Evolutionary conservation across 2,329 filamentous ascomycete species (phyloP).

Genomic region (Colletotrichum limetticola): DNA sequence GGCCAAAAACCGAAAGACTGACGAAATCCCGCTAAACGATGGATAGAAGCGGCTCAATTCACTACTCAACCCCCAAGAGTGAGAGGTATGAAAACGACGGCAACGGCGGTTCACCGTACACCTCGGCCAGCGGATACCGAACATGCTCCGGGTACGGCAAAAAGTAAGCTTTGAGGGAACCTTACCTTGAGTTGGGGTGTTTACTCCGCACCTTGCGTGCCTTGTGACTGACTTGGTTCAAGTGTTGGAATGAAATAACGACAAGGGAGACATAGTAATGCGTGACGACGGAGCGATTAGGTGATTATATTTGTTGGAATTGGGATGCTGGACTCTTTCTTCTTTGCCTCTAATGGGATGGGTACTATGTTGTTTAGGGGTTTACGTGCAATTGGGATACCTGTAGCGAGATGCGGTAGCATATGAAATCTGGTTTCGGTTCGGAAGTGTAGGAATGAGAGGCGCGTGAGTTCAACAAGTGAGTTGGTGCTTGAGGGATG

Average conservation of each 20-base stretch:
- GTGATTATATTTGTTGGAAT: neutral
- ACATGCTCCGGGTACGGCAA: conserved; percentile 32
- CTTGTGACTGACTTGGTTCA: neutral
- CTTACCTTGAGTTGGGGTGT: neutral
- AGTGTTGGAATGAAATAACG: conserved; percentile 14
- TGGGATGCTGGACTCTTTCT: neutral
- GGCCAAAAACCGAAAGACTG: too few relatives aligned
- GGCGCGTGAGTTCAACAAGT: too few relatives aligned
- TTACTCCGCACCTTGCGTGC: neutral
- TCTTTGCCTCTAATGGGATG: neutral
- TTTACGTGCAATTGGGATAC: neutral
- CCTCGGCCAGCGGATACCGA: conserved; percentile 59
- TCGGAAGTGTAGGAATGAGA: neutral
- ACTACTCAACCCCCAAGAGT: conserved; percentile 73
- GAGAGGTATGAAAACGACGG: conserved; percentile 76
- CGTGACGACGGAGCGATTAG: neutral
- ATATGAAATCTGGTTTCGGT: neutral
- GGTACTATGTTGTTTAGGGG: neutral
- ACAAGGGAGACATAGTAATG: neutral
- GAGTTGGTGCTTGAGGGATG: neutral
- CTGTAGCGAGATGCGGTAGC: neutral
- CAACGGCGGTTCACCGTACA: conserved; percentile 69
- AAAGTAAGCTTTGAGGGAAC: conserved; percentile 9
- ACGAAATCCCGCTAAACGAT: neutral
- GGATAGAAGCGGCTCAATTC: conserved; percentile 72